Percentiles rank a stretch among this genome's conserved stretches.
Conservation (phyloP, 1,284 basidiomycete genomes). For the Tilletiaria anomala region DNA sequence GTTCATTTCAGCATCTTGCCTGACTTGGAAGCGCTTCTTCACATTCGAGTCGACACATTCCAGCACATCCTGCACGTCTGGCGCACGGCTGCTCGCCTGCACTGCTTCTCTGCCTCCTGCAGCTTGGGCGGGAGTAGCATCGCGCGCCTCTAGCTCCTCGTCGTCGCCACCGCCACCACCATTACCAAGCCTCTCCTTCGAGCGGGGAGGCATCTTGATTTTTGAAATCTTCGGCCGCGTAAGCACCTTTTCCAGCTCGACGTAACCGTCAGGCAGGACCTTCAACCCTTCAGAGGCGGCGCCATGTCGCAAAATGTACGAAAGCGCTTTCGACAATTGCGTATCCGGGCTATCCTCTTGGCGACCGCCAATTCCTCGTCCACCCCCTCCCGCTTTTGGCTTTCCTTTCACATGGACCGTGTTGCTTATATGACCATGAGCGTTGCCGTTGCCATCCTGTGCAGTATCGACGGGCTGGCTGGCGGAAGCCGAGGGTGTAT, state of each 20-base stretch:
- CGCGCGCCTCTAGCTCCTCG: not conserved
- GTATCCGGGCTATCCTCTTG: no score
- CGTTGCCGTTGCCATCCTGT: no score
- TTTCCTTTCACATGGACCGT: no score
- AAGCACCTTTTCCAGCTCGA: constrained; percentile 50
- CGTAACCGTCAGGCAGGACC: constrained; percentile 65
- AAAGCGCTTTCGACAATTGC: constrained; percentile 60
- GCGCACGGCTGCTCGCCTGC: constrained; percentile 2
- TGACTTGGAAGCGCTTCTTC: constrained; percentile 30
- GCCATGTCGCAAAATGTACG: constrained; percentile 72
- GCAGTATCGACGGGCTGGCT: no score
- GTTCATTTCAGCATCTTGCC: constrained; percentile 1
- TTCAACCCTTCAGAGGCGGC: constrained; percentile 58
- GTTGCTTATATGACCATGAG: no score
- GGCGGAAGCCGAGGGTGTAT: no score
- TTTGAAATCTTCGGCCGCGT: constrained; percentile 19
- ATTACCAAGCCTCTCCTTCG: no score
- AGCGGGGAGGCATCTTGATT: constrained; percentile 14
- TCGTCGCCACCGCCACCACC: constrained; percentile 1
- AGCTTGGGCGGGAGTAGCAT: not conserved
- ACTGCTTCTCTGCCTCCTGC: constrained; percentile 1
- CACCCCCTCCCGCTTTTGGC: no score
- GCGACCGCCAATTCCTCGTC: no score
- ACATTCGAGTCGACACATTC: constrained; percentile 18
- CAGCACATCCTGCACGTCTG: constrained; percentile 13